phyloP scores from a whole-genome alignment of 306 rosid species.

The Cicer arietinum region DNA sequence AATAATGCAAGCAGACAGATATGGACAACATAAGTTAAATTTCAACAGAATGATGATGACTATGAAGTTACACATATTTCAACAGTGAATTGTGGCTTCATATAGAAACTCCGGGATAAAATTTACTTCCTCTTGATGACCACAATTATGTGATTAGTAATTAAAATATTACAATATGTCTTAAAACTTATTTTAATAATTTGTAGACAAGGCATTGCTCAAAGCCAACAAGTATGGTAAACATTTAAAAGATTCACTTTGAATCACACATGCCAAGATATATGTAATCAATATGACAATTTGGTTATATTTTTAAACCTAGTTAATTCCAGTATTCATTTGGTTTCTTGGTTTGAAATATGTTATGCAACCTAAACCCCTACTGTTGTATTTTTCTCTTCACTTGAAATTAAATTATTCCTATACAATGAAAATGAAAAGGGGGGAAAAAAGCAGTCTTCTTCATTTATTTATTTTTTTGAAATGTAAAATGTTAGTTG shows the following conservation, averaged over 20 bases:
- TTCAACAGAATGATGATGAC: conserved; percentile 17
- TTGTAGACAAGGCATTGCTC: conserved; percentile 35
- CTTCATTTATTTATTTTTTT: not conserved
- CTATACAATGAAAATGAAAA: conserved; percentile 8
- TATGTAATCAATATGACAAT: conserved; percentile 12
- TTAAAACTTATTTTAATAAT: conserved; percentile 6
- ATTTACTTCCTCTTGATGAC: conserved; percentile 1
- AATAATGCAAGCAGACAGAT: conserved; percentile 43
- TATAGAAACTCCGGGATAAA: conserved; percentile 17
- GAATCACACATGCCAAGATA: conserved; percentile 20
- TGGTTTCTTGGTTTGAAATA: conserved; percentile 36
- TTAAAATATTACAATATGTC: not conserved
- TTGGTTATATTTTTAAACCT: conserved; percentile 34
- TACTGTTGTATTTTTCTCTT: conserved; percentile 11
- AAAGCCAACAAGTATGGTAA: conserved; percentile 12
- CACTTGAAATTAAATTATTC: not conserved
- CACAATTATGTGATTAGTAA: conserved; percentile 14
- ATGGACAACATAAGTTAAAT: conserved; percentile 29
- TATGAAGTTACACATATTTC: conserved; percentile 19
- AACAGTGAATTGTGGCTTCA: conserved; percentile 21
- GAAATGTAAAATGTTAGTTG: too few relatives aligned
- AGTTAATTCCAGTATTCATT: conserved; percentile 19
- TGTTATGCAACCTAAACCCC: not conserved
- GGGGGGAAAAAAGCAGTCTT: not conserved
- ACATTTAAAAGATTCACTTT: conserved; percentile 24